Evolutionary conservation across 805 yeast species (phyloP), one percentile per base, ranked within the genome.

Genomic region (Kuraishia floccosa): DNA sequence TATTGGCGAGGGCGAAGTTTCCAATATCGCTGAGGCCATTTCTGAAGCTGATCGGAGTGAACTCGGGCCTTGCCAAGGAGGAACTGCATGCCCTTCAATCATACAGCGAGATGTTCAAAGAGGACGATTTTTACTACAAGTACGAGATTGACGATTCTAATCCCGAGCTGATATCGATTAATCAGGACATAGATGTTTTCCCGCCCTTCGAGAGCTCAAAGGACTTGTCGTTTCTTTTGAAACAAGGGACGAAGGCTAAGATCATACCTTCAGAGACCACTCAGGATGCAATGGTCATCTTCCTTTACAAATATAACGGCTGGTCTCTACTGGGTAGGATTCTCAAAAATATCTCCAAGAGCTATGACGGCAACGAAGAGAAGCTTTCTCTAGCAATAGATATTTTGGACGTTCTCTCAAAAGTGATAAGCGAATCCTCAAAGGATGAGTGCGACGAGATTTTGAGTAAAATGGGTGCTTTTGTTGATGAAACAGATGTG

Each of bases 291-390:
- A 42, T 68, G 12, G 80, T 81, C 3, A 66, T 84, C 15, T 86
- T 91, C 56, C 56, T 77, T 17, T 72, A 79, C 47, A 64, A 66
- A 3, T 85, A 76, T 48, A 82, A 76, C 46, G 96, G 96, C 1
- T 86, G 96, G 94, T 69, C 94, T 0, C 54, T 81, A 17, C 43
- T 89, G 12, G 96, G 96, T 2, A 66, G 94, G 43, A 56, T 82
- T 0, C 51, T 87, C 20, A 86, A 81, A 40, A 79, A 79, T 39
- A 52, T 78, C 7, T 60, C 70, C 1, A 58, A 55, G 33, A 43
- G 44, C 16, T 44, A 58, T 34, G 64, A 59, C 30, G 41, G 42
- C 13, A 42, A 61, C 5, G 39, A 43, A 2, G 67, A 63, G 6
- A 62, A 59, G 30, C 39, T 50, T 7, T 60, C 55, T 2, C 42